A percentile compares a stretch with the other conserved stretches of the same genome.
Evolutionary conservation across 108 stramenopile genomes (phyloP).

Genomic region (Cyclotella atomus): DNA sequence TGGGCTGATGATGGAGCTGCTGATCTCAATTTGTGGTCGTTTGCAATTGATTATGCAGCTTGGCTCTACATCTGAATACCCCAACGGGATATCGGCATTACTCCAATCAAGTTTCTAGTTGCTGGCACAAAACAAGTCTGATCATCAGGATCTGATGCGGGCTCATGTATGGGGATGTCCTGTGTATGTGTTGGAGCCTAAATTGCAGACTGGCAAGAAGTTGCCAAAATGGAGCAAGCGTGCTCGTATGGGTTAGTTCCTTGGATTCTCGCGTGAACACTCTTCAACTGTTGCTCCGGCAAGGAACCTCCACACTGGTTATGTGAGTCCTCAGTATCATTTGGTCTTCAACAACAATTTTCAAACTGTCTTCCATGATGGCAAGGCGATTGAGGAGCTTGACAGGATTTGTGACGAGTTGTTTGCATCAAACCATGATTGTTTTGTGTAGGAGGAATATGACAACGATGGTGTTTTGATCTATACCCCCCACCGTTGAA

Average conservation of each 20-base stretch:
- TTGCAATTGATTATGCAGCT: constrained; percentile 28
- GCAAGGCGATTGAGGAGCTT: not conserved
- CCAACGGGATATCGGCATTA: constrained; percentile 10
- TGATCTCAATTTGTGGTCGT: constrained; percentile 17
- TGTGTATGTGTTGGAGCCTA: constrained; percentile 21
- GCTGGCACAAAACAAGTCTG: constrained; percentile 4
- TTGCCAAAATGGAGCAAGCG: constrained; percentile 21
- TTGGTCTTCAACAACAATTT: constrained; percentile 31
- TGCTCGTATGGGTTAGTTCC: constrained; percentile 13
- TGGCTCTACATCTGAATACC: constrained; percentile 32
- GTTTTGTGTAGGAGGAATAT: constrained; percentile 18
- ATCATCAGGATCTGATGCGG: constrained; percentile 23
- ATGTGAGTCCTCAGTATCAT: constrained; percentile 18
- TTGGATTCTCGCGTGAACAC: constrained; percentile 18
- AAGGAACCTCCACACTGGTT: not conserved
- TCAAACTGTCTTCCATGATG: constrained; percentile 22
- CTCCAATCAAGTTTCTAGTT: constrained; percentile 28
- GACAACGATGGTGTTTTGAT: constrained; percentile 9
- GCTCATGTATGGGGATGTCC: constrained; percentile 42
- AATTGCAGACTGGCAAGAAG: constrained; percentile 15
- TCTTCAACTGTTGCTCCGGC: constrained; percentile 21
- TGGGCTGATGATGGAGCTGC: constrained; percentile 23
- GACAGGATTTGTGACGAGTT: constrained; percentile 4
- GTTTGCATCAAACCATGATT: not conserved
- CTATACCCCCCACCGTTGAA: constrained; percentile 19